A percentile compares a stretch with the other conserved stretches of the same genome.
These are phyloP conservation scores for Fusarium cicatricum DNA, from an alignment of 2,329 filamentous ascomycete genomes.

Conservation along the genomic window DNA sequence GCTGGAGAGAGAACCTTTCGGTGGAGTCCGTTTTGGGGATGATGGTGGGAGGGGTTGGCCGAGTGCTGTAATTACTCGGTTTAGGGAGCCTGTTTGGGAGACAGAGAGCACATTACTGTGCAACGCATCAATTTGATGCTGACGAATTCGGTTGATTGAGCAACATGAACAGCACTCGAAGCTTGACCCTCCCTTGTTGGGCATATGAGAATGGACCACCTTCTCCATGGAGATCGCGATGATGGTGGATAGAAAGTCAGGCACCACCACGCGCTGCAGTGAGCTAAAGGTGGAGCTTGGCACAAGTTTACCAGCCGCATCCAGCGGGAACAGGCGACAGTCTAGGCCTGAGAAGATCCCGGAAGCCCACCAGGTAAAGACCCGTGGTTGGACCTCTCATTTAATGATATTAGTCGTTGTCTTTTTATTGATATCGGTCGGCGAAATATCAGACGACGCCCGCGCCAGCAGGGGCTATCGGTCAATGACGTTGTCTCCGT, in stretches of 20 bases:
- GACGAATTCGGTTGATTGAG: background rate
- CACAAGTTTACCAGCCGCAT: slow-evolving; percentile 20
- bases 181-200: background rate
- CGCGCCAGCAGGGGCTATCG: background rate
- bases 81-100: background rate
- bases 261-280: slow-evolving; percentile 19
- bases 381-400: background rate
- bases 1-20: slow-evolving; percentile 7
- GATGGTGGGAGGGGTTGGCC: background rate
- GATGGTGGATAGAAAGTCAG: slow-evolving; percentile 12
- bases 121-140: background rate
- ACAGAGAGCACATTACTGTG: background rate
- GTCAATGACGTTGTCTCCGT: slow-evolving; percentile 4
- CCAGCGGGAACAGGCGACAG: slow-evolving; percentile 15
- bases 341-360: background rate
- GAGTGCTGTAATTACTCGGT: background rate
- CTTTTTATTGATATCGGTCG: background rate
- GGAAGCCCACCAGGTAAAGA: background rate
- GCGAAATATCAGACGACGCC: slow-evolving; percentile 1
- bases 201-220: slow-evolving; percentile 20
- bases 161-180: background rate
- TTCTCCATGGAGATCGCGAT: slow-evolving; percentile 26
- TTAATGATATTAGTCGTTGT: background rate
- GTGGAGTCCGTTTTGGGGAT: background rate
- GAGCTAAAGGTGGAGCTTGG: slow-evolving; percentile 21